These are phyloP conservation scores for Citrullus mucosospermus DNA, from an alignment of 306 rosid species.

Conservation along the genomic window DNA sequence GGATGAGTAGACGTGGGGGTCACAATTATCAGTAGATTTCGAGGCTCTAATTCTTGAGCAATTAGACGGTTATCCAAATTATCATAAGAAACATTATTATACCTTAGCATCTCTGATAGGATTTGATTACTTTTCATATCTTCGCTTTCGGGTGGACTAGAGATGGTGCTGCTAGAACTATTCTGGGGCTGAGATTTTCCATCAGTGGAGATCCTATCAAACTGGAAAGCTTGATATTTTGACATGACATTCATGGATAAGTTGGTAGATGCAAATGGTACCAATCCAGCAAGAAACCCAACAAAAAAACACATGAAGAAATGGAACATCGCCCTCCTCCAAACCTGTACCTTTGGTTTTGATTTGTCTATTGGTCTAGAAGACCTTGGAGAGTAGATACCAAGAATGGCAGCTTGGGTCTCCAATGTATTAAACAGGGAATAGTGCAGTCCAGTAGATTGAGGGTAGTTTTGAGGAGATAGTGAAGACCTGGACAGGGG, in stretches of 20 bases:
- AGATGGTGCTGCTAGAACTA: conserved; percentile 18
- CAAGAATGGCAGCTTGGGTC: conserved; percentile 31
- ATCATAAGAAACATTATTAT: conserved; percentile 20
- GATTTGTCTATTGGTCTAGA: conserved; percentile 50
- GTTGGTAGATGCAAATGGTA: conserved; percentile 46
- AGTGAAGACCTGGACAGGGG: conserved; percentile 63
- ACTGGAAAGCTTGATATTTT: conserved; percentile 50
- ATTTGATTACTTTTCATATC: conserved; percentile 20
- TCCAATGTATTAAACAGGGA: conserved; percentile 26
- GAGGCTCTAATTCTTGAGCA: conserved; percentile 28
- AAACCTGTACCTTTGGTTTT: conserved; percentile 48
- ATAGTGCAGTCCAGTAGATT: conserved; percentile 32
- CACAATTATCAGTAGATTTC: conserved; percentile 66
- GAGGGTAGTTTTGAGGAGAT: conserved; percentile 33
- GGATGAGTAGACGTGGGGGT: conserved; percentile 46
- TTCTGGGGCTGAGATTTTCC: conserved; percentile 30
- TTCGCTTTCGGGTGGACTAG: conserved; percentile 9
- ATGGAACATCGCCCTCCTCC: conserved; percentile 63
- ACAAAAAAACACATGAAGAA: conserved; percentile 52
- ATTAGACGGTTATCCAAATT: conserved; percentile 3
- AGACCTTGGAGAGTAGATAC: conserved; percentile 39
- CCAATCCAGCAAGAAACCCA: conserved; percentile 61
- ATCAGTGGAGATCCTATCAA: conserved; percentile 36
- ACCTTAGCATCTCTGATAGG: conserved; percentile 10
- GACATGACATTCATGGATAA: conserved; percentile 39